These are phyloP conservation scores for Cystobasidium sp. DNA, from an alignment of 1,284 basidiomycete species.

Conservation along the genomic window DNA sequence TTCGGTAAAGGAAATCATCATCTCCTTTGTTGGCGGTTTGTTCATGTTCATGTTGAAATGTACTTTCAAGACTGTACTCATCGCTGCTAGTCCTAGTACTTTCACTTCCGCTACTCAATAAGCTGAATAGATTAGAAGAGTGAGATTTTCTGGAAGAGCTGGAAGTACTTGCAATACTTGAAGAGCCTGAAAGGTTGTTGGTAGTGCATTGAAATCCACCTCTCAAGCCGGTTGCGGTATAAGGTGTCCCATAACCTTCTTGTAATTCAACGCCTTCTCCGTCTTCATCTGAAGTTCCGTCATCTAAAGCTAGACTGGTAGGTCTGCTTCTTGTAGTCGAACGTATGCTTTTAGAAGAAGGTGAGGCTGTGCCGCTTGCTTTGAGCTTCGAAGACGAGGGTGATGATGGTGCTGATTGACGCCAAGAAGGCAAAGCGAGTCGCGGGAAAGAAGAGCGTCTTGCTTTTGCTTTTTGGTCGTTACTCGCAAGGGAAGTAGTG, in stretches of 20 bases:
- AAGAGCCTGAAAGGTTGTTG: not conserved
- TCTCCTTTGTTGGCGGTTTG: not conserved
- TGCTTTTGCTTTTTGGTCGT: not conserved
- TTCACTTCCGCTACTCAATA: not conserved
- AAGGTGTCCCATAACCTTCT: slow-evolving; percentile 36
- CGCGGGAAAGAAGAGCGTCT: slow-evolving; percentile 38
- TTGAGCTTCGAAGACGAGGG: not conserved
- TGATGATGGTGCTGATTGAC: slow-evolving; percentile 10
- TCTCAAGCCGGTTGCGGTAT: slow-evolving; percentile 25
- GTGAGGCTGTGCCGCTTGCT: not conserved
- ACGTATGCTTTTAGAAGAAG: slow-evolving; percentile 1
- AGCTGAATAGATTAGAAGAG: slow-evolving; percentile 6
- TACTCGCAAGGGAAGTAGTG: not conserved
- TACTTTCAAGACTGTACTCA: slow-evolving; percentile 13
- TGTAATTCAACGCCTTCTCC: slow-evolving; percentile 35
- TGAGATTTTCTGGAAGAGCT: slow-evolving; percentile 15
- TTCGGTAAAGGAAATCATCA: slow-evolving; percentile 3
- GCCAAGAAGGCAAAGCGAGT: slow-evolving; percentile 33
- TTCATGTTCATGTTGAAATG: no score
- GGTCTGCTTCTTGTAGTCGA: not conserved
- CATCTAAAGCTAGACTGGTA: not conserved
- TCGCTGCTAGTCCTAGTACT: slow-evolving; percentile 1
- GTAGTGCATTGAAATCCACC: slow-evolving; percentile 32
- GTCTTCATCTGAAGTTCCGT: not conserved
- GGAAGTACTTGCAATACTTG: slow-evolving; percentile 3